Evolutionary conservation across 768 basidiomycete species (phyloP), one percentile per base, ranked within the genome.

Genomic region (Naganishia onofrii): DNA sequence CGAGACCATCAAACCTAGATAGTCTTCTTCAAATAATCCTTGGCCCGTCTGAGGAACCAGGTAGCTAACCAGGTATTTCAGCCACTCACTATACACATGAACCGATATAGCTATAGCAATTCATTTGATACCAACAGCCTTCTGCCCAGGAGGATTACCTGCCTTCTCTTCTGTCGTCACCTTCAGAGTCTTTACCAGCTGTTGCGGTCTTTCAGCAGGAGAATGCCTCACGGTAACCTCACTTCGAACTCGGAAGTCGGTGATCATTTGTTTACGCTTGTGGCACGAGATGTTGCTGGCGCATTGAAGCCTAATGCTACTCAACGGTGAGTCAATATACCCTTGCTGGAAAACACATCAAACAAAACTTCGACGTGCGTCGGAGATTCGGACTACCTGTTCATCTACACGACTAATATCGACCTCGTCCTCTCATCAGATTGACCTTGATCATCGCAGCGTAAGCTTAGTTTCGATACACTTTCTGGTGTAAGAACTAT

Each of bases 361-460:
- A n/a, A n/a, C n/a, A n/a, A n/a, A n/a, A n/a, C n/a, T n/a, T n/a
- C n/a, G n/a, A n/a, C n/a, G n/a, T n/a, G n/a, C n/a, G n/a, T n/a
- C n/a, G n/a, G n/a, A n/a, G n/a, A n/a, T n/a, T n/a, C n/a, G n/a
- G n/a, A 21, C 42, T 56, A 26, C 1, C 51, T 21, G 21, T 48
- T 51, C 5, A 19, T 12, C 19, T n/a, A n/a, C n/a, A n/a, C n/a
- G 13, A 19, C 48, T 67, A 19, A 51, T 31, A 17, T 26, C 8
- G 31, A 19, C 6, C 17, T 15, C 9, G 15, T n/a, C 52, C 15
- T 9, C 23, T 32, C 53, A 80, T 32, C 53, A 80, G 79, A 66
- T 72, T 76, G 12, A 81, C 80, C 3, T 68, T 81, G 42, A 78
- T 77, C 17, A 77, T 81, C 2, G 80, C 78, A 23, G 80, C 72